phyloP scores from a whole-genome alignment of 345 rosid genomes.

The Hypericum androsaemum region DNA sequence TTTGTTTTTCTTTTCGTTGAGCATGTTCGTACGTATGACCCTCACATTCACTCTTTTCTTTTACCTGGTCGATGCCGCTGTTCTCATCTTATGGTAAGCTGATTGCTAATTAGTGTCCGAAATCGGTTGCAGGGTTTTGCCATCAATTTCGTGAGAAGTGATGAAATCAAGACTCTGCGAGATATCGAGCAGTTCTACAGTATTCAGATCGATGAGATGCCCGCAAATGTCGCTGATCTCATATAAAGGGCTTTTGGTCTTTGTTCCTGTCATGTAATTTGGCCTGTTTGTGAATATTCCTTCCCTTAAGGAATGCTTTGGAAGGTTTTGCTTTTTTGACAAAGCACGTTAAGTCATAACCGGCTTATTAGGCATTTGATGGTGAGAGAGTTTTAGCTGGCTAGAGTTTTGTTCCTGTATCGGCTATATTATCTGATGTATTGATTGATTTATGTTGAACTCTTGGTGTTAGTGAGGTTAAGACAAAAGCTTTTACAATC shows the following conservation, averaged over 20 bases:
- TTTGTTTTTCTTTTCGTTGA: neutral
- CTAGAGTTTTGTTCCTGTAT: no score
- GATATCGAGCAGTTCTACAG: conserved; percentile 88
- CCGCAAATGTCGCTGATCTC: conserved; percentile 84
- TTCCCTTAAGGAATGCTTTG: no score
- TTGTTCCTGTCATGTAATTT: no score
- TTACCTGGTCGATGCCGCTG: neutral
- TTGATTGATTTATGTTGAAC: no score
- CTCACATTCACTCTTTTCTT: neutral
- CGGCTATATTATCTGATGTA: no score
- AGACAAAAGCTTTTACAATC: no score
- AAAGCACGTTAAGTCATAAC: no score
- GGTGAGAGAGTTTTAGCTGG: no score
- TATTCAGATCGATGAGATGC: conserved; percentile 96
- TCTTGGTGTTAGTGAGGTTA: no score
- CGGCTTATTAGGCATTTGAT: no score
- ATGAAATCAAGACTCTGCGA: conserved; percentile 76
- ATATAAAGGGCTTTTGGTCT: conserved; percentile 21
- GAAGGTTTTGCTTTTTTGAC: no score
- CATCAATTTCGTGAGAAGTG: conserved; percentile 77
- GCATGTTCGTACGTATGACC: neutral
- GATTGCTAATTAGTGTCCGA: neutral
- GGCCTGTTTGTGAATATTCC: no score
- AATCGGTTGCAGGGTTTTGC: conserved; percentile 63
- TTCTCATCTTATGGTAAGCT: neutral